These are phyloP conservation scores for Triticum turgidum DNA, from an alignment of 176 grass and related monocot genomes.

Conservation along the genomic window DNA sequence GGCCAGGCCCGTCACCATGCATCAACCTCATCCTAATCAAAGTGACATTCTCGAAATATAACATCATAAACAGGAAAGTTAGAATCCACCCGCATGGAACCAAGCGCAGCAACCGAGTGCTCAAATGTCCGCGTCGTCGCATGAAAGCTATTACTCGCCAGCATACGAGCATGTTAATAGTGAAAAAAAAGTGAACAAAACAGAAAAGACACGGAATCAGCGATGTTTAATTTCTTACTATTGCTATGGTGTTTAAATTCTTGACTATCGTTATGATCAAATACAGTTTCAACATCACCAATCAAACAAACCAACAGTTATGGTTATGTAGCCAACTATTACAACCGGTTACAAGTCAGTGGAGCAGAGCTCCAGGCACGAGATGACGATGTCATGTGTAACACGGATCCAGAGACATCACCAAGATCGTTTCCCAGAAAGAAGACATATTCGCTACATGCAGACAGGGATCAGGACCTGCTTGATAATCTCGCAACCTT, in stretches of 20 bases:
- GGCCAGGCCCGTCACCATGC: too few species aligned
- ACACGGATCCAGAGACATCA: not conserved
- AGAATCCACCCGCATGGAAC: too few species aligned
- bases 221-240: not conserved
- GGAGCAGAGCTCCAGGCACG: not conserved
- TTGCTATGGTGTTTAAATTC: not conserved
- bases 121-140: too few species aligned
- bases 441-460: not conserved
- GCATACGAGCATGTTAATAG: not conserved
- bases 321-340: not conserved
- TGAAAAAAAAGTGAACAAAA: not conserved
- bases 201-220: too few species aligned
- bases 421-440: not conserved
- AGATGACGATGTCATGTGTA: not conserved
- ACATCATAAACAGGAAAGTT: too few species aligned
- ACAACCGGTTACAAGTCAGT: not conserved
- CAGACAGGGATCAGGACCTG: not conserved
- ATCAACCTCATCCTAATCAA: too few species aligned
- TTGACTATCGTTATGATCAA: not conserved
- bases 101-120: too few species aligned
- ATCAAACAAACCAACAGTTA: not conserved
- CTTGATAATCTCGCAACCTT: not conserved
- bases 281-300: not conserved
- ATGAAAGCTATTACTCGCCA: too few species aligned
- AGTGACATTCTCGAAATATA: too few species aligned